Conservation (phyloP, 2,329 filamentous ascomycete species). For the Talaromyces amestolkiae region DNA sequence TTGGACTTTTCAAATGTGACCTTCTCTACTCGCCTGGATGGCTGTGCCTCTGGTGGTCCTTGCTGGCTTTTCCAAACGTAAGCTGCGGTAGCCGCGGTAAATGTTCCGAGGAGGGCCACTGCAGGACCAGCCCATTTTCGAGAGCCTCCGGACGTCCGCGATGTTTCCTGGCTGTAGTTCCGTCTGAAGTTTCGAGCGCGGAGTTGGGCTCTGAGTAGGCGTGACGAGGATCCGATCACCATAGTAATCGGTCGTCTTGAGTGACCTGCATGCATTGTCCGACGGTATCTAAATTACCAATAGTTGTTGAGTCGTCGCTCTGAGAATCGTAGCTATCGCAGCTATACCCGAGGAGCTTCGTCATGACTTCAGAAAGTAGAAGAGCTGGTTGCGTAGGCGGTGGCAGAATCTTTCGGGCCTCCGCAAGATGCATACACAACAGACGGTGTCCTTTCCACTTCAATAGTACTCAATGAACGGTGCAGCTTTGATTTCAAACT, state of each 20-base stretch:
- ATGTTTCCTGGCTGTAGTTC: constrained; percentile 31
- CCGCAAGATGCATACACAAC: constrained; percentile 25
- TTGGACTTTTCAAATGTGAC: constrained; percentile 68
- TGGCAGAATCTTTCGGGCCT: constrained; percentile 36
- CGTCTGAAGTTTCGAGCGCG: constrained; percentile 28
- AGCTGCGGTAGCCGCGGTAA: constrained; percentile 30
- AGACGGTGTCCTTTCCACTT: constrained; percentile 13
- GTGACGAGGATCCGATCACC: constrained; percentile 25
- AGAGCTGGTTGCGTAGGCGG: constrained; percentile 26
- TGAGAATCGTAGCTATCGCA: background rate
- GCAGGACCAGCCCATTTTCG: constrained; percentile 32
- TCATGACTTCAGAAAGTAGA: background rate
- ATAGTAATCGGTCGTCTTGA: constrained; percentile 27
- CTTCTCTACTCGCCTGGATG: constrained; percentile 30
- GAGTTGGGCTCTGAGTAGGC: constrained; percentile 24
- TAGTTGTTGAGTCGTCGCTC: background rate
- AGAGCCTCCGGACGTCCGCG: constrained; percentile 21
- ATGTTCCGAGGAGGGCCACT: constrained; percentile 32
- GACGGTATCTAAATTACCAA: too few relatives aligned
- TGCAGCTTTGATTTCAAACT: background rate
- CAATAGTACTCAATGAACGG: background rate
- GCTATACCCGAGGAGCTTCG: background rate
- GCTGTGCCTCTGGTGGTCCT: constrained; percentile 22
- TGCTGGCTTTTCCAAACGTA: constrained; percentile 31
- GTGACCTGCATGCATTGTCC: constrained; percentile 30